Conservation (phyloP, 768 basidiomycete species). For the Mycena chlorophos region DNA sequence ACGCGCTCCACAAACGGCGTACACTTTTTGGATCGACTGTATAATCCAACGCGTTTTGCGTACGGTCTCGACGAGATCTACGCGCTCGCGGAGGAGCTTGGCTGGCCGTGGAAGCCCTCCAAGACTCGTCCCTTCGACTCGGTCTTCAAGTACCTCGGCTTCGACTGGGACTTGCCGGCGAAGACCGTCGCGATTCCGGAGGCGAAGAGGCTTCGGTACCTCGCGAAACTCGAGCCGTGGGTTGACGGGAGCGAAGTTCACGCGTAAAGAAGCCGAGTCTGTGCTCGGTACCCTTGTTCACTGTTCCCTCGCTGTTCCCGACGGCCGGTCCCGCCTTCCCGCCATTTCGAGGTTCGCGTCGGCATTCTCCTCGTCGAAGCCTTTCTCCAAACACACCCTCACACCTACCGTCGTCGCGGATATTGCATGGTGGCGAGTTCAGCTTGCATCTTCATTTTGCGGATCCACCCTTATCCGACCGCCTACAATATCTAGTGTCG, state of each 20-base stretch:
- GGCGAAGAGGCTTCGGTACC: slow-evolving; percentile 32
- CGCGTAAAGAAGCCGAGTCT: slow-evolving; percentile 24
- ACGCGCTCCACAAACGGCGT: too few relatives aligned
- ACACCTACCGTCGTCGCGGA: neutral
- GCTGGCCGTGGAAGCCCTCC: slow-evolving; percentile 37
- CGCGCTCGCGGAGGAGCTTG: slow-evolving; percentile 23
- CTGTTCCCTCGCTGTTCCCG: slow-evolving; percentile 30
- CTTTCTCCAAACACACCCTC: neutral
- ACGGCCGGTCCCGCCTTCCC: slow-evolving; percentile 23
- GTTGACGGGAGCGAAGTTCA: slow-evolving; percentile 1
- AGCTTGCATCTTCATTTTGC: neutral
- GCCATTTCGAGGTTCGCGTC: neutral
- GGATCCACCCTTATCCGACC: slow-evolving; percentile 1
- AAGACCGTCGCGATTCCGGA: slow-evolving; percentile 33
- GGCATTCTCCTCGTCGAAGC: neutral
- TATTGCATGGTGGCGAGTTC: neutral
- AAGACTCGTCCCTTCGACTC: slow-evolving; percentile 30
- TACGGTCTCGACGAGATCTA: slow-evolving; percentile 28
- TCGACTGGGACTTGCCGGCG: slow-evolving; percentile 32
- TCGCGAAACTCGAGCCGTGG: slow-evolving; percentile 26
- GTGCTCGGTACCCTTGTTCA: slow-evolving; percentile 39
- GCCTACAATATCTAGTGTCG: neutral
- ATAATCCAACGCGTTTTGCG: too few relatives aligned
- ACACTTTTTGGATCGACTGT: too few relatives aligned
- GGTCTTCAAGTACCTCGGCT: slow-evolving; percentile 37